Conservation (phyloP, 345 rosid genomes). For the Syzygium jambos region DNA sequence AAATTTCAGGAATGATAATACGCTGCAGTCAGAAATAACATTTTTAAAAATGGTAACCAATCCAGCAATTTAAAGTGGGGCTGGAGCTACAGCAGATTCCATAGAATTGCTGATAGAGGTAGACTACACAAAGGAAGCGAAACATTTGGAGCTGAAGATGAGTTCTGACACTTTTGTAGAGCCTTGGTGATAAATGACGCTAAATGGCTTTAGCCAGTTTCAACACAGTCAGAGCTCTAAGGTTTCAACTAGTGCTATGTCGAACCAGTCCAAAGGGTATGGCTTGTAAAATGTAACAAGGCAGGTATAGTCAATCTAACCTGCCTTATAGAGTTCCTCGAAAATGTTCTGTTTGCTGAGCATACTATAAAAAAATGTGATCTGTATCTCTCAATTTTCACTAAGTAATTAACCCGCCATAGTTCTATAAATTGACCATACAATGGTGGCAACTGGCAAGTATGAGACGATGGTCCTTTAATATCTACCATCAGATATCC, state of each 20-base stretch:
- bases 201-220: neutral
- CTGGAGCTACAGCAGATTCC: neutral
- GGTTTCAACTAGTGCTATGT: neutral
- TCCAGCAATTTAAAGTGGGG: neutral
- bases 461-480: neutral
- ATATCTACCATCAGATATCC: neutral
- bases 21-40: slow-evolving; percentile 39
- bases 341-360: neutral
- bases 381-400: neutral
- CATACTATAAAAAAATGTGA: neutral
- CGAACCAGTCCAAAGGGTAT: neutral
- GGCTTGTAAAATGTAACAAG: neutral
- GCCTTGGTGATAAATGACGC: neutral
- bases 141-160: neutral
- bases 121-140: neutral
- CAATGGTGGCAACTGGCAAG: neutral
- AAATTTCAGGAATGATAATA: slow-evolving; percentile 63
- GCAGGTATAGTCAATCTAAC: neutral
- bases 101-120: neutral
- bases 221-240: neutral
- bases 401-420: neutral
- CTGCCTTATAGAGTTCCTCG: neutral
- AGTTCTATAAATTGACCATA: neutral
- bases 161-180: neutral
- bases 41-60: neutral